Base-by-base conservation (phyloP, 768 basidiomycete genomes). In the Kwoniella mangroviensis region DNA sequence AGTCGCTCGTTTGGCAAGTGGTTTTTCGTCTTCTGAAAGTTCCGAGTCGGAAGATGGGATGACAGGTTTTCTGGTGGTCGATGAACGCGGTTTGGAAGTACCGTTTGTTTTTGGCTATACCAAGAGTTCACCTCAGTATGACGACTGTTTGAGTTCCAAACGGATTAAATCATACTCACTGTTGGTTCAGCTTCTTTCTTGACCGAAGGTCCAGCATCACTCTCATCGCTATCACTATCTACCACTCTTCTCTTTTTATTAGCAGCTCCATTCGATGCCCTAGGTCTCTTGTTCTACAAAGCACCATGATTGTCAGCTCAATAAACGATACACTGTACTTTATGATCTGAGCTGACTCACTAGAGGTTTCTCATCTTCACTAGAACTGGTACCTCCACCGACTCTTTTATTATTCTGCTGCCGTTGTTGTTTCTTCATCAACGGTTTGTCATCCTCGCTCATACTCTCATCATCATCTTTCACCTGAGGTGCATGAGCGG, bases 1-100 rank as follows among this genome's bases (percentile, higher is more conserved):
- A 3, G 53, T 28, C 2, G 52, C 42, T 71, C 86, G 86, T 80
- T 85, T 87, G 52, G 82, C 78, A 28, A 85, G 70, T 0, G 87
- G 83, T 71, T 83, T 80, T 67, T 86, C 86, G 63, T 83, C 82
- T 24, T 81, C 81, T 41, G 78, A 77, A 0, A 67, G 28, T 24
- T 76, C 73, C 2, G 69, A 67, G 15, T 61, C 28, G 3, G 69
- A 51, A 12, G 42, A 26, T 11, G 63, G 49, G 42, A 24, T n/a
- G 9, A 52, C 26, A 42, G 45, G 43, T 43, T 65, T 68, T 58
- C 65, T 72, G 28, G 57, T 13, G 34, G 55, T 65, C 0, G 71
- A 70, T 9, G 45, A 53, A 4, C 68, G 63, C 49, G 72, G 63
- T 67, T 71, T 74, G 22, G 73, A 42, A 11, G 60, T 3, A 26